These are phyloP conservation scores for Microbotryum intermedium DNA, from an alignment of 1,284 basidiomycete genomes.

Conservation along the genomic window DNA sequence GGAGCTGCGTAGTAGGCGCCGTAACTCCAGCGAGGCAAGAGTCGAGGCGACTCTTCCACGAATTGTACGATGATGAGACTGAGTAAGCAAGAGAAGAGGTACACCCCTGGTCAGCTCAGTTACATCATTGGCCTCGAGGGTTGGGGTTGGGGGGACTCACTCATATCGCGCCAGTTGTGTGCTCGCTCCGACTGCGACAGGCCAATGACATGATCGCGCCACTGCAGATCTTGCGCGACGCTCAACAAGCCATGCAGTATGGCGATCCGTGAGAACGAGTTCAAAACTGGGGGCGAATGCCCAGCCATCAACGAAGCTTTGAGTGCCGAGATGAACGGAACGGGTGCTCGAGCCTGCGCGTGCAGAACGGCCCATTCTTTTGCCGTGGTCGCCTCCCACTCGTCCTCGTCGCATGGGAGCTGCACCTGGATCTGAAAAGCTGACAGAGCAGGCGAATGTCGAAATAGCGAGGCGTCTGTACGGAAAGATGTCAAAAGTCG, in stretches of 20 bases:
- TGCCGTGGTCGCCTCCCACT: slow-evolving; percentile 30
- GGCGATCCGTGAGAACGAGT: slow-evolving; percentile 30
- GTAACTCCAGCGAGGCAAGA: slow-evolving; percentile 25
- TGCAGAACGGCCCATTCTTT: slow-evolving; percentile 28
- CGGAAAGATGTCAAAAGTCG: too few species aligned
- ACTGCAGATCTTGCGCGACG: slow-evolving; percentile 33
- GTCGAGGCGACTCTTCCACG: slow-evolving; percentile 33
- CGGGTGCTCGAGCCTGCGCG: slow-evolving; percentile 19
- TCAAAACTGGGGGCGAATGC: slow-evolving; percentile 25
- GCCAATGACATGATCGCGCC: slow-evolving; percentile 31
- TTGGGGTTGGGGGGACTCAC: slow-evolving; percentile 3
- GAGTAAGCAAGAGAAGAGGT: neutral
- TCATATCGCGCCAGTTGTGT: slow-evolving; percentile 32
- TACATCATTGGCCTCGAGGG: neutral
- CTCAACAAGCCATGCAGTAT: slow-evolving; percentile 31
- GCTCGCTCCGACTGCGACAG: slow-evolving; percentile 31
- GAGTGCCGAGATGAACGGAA: slow-evolving; percentile 32
- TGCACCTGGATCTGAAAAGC: slow-evolving; percentile 34
- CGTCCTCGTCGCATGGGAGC: slow-evolving; percentile 31
- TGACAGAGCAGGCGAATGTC: slow-evolving; percentile 33
- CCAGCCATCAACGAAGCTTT: slow-evolving; percentile 29
- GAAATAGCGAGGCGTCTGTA: slow-evolving; percentile 32
- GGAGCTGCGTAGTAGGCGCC: slow-evolving; percentile 24
- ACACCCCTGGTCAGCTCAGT: neutral
- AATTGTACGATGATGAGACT: slow-evolving; percentile 31